phyloP scores from a whole-genome alignment of 2,329 filamentous ascomycete species.

The Phialophora macrospora region DNA sequence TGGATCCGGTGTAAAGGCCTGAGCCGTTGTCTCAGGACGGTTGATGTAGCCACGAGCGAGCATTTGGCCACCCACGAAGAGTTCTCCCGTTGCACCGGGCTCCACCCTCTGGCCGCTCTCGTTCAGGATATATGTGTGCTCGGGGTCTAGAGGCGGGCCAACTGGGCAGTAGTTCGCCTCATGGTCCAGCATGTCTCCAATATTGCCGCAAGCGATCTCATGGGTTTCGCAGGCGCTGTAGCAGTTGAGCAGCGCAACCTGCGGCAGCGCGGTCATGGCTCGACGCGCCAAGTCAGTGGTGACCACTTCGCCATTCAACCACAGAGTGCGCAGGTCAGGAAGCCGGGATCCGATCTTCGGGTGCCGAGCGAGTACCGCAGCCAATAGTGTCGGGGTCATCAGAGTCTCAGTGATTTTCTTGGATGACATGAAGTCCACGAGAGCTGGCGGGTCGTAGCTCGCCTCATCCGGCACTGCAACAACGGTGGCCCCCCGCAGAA shows the following conservation, averaged over 20 bases:
- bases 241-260: conserved; percentile 73
- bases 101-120: conserved; percentile 69
- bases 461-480: conserved; percentile 75
- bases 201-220: conserved; percentile 77
- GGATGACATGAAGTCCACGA: conserved; percentile 71
- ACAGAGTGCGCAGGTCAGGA: conserved; percentile 70
- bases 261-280: conserved; percentile 69
- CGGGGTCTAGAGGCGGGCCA: conserved; percentile 69
- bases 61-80: conserved; percentile 75
- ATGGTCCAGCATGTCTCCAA: conserved; percentile 68
- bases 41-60: conserved; percentile 79
- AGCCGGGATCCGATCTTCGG: conserved; percentile 67
- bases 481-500: conserved; percentile 76
- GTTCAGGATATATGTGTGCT: conserved; percentile 74
- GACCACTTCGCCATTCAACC: conserved; percentile 83
- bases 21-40: conserved; percentile 75
- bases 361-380: conserved; percentile 73
- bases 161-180: conserved; percentile 73
- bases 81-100: conserved; percentile 68
- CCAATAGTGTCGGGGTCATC: conserved; percentile 80
- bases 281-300: conserved; percentile 75
- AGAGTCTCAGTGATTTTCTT: conserved; percentile 77
- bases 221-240: conserved; percentile 85
- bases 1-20: conserved; percentile 70
- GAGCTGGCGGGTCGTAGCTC: conserved; percentile 75